Conservation (phyloP, 441 rosid genomes). For the Croton setiger region DNA sequence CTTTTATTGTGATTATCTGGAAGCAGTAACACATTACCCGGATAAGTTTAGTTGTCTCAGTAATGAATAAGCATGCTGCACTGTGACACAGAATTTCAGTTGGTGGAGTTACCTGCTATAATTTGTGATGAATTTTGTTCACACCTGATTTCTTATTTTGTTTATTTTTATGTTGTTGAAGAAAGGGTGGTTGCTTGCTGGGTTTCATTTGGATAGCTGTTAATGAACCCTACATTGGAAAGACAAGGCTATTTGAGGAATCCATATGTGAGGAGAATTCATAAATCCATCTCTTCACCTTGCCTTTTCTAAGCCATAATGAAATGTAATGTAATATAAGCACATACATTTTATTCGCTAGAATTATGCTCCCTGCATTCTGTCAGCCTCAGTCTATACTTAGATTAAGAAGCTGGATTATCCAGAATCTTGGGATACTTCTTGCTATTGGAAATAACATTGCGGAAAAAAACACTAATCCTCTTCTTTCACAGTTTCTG, state of each 20-base stretch:
- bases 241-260: not conserved
- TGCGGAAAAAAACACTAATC: not conserved
- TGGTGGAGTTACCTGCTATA: not conserved
- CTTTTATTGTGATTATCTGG: slow-evolving; percentile 7
- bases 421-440: not conserved
- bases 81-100: not conserved
- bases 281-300: not conserved
- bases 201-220: not conserved
- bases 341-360: no score
- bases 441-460: not conserved
- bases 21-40: not conserved
- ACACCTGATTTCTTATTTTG: not conserved
- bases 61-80: not conserved
- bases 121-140: not conserved
- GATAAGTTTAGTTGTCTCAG: not conserved
- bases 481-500: not conserved
- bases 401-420: not conserved
- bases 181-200: not conserved
- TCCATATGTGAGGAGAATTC: not conserved
- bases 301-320: not conserved
- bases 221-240: not conserved
- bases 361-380: not conserved
- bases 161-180: not conserved
- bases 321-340: no score
- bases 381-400: not conserved